phyloP scores from a whole-genome alignment of 2,329 filamentous ascomycete genomes.

The Cladophialophora yegresii region DNA sequence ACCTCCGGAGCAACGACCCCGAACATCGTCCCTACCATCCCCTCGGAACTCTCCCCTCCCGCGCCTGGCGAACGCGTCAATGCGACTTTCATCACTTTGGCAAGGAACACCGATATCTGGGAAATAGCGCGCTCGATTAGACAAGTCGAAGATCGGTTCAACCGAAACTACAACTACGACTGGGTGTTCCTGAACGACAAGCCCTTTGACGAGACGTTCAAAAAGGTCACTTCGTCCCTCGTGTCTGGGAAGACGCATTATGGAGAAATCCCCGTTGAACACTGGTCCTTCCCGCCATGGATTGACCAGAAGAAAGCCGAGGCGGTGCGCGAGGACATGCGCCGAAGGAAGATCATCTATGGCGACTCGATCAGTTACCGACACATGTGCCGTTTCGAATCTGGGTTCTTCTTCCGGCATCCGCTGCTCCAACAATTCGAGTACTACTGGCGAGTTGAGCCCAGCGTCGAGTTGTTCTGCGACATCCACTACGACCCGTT shows the following conservation, averaged over 20 bases:
- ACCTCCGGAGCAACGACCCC: conserved; percentile 37
- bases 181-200: conserved; percentile 99
- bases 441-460: conserved; percentile 99
- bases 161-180: conserved; percentile 93
- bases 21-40: conserved; percentile 13
- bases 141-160: conserved; percentile 97
- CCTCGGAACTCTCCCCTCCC: conserved; percentile 43
- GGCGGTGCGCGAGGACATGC: conserved; percentile 92
- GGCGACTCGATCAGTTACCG: conserved; percentile 95
- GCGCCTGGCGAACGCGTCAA: conserved; percentile 78
- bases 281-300: conserved; percentile 96
- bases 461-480: conserved; percentile 93
- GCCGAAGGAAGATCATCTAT: conserved; percentile 92
- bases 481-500: conserved; percentile 96
- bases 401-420: conserved; percentile 98
- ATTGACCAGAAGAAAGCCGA: conserved; percentile 94
- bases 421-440: conserved; percentile 92
- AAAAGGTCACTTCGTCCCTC: conserved; percentile 81
- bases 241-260: conserved; percentile 94
- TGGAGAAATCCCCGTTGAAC: conserved; percentile 82
- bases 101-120: conserved; percentile 91
- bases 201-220: conserved; percentile 90
- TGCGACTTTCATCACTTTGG: conserved; percentile 94
- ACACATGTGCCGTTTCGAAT: conserved; percentile 99
- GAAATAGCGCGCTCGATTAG: conserved; percentile 95